These are phyloP conservation scores for Leccinum subrobustum DNA, from an alignment of 1,284 basidiomycete species.

Conservation along the genomic window DNA sequence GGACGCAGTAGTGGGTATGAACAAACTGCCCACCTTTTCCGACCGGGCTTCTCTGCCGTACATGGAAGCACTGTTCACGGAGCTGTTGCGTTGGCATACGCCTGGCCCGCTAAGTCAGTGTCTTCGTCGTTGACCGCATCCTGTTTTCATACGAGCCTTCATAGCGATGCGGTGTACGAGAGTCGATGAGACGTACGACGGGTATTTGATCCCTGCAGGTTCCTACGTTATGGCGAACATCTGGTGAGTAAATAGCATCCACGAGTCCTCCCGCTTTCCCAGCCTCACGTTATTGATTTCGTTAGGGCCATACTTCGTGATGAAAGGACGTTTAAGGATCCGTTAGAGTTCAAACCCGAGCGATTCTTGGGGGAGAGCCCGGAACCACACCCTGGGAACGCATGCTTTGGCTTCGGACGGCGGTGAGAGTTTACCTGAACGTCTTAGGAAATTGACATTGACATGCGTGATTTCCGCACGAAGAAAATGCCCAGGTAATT, in stretches of 20 bases:
- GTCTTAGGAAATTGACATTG: not conserved
- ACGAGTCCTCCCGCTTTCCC: not conserved
- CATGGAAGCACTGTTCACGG: constrained; percentile 30
- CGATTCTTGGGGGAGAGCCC: constrained; percentile 28
- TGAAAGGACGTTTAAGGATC: constrained; percentile 10
- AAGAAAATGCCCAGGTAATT: constrained; percentile 19
- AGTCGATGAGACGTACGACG: constrained; percentile 42
- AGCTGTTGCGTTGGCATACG: constrained; percentile 62
- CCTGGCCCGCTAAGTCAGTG: constrained; percentile 47
- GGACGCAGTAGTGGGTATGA: constrained; percentile 51
- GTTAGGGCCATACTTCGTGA: constrained; percentile 18
- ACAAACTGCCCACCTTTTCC: constrained; percentile 32
- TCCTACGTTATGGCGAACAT: constrained; percentile 19
- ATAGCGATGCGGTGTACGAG: constrained; percentile 46
- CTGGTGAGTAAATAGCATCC: constrained; percentile 8
- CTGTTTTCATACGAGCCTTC: not conserved
- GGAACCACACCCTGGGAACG: constrained; percentile 48
- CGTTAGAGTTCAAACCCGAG: constrained; percentile 22
- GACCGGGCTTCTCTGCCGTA: constrained; percentile 28
- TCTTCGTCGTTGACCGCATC: not conserved
- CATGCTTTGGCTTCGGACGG: constrained; percentile 56
- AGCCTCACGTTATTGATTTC: not conserved
- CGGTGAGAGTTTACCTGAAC: constrained; percentile 37
- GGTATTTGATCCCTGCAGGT: constrained; percentile 21
- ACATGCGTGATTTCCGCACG: not conserved